Evolutionary conservation across 805 yeast species (phyloP).

Genomic region (Pichia heedii): DNA sequence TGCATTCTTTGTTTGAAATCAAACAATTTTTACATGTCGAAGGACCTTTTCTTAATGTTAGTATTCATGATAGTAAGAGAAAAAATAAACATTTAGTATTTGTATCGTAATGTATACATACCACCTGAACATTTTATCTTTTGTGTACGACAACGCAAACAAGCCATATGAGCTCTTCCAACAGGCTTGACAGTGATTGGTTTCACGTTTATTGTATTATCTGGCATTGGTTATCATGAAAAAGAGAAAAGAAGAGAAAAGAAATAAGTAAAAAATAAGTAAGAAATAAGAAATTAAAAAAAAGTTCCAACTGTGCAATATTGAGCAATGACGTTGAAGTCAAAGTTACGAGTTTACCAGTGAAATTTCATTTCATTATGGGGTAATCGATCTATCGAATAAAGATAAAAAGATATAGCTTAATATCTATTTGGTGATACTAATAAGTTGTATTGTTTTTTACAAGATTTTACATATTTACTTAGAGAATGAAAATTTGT

Average conservation of each 20-base stretch:
- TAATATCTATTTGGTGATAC: too few relatives aligned
- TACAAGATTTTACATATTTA: too few relatives aligned
- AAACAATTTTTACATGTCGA: conserved; percentile 15
- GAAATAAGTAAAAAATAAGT: too few relatives aligned
- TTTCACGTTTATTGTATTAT: neutral
- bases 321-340: too few relatives aligned
- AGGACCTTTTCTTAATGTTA: neutral
- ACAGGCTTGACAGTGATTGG: conserved; percentile 3
- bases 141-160: conserved; percentile 38
- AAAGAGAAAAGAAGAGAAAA: neutral
- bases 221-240: neutral
- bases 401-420: too few relatives aligned
- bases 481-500: too few relatives aligned
- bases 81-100: neutral
- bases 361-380: too few relatives aligned
- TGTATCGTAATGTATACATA: neutral
- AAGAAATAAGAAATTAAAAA: too few relatives aligned
- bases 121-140: conserved; percentile 40
- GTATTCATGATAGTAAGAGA: neutral
- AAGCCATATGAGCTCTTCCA: conserved; percentile 28
- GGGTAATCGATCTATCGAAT: too few relatives aligned
- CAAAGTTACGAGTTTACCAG: too few relatives aligned
- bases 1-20: conserved; percentile 12
- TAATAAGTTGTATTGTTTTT: too few relatives aligned
- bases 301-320: too few relatives aligned